Percentiles rank a stretch among this genome's conserved stretches.
phyloP scores from a whole-genome alignment of 2,329 filamentous ascomycete species.

The Rutstroemia sp. region DNA sequence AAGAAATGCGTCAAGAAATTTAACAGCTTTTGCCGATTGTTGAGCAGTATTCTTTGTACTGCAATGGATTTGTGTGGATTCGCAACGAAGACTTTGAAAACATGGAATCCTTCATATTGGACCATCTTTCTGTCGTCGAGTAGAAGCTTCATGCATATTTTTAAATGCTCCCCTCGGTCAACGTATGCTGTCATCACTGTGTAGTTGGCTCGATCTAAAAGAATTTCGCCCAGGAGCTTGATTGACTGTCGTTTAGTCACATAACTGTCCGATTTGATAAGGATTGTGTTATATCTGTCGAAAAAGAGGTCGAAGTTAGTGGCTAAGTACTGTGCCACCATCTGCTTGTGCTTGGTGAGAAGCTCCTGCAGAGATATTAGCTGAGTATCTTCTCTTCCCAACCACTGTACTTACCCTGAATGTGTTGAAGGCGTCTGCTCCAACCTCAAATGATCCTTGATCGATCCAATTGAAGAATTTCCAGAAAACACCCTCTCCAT shows the following conservation, averaged over 20 bases:
- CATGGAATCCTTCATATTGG: slow-evolving; percentile 97
- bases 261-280: slow-evolving; percentile 90
- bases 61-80: slow-evolving; percentile 97
- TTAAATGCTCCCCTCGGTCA: slow-evolving; percentile 88
- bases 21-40: slow-evolving; percentile 88
- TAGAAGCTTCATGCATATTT: slow-evolving; percentile 96
- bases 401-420: slow-evolving; percentile 61
- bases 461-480: slow-evolving; percentile 97
- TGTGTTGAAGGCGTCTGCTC: slow-evolving; percentile 94
- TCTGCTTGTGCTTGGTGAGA: slow-evolving; percentile 84
- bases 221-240: slow-evolving; percentile 89
- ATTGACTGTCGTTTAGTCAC: slow-evolving; percentile 98
- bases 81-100: slow-evolving; percentile 99
- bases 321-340: slow-evolving; percentile 80
- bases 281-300: slow-evolving; percentile 74
- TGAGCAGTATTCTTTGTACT: slow-evolving; percentile 90
- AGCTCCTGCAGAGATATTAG: slow-evolving; percentile 60
- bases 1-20: slow-evolving; percentile 87
- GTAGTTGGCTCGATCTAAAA: slow-evolving; percentile 94
- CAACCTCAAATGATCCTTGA: slow-evolving; percentile 91
- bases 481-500: slow-evolving; percentile 87
- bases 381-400: not conserved
- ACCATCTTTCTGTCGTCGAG: slow-evolving; percentile 98
- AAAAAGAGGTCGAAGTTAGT: slow-evolving; percentile 95
- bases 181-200: slow-evolving; percentile 97